Evolutionary conservation across 2,329 filamentous ascomycete species (phyloP).

Genomic region (Tothia fuscella): DNA sequence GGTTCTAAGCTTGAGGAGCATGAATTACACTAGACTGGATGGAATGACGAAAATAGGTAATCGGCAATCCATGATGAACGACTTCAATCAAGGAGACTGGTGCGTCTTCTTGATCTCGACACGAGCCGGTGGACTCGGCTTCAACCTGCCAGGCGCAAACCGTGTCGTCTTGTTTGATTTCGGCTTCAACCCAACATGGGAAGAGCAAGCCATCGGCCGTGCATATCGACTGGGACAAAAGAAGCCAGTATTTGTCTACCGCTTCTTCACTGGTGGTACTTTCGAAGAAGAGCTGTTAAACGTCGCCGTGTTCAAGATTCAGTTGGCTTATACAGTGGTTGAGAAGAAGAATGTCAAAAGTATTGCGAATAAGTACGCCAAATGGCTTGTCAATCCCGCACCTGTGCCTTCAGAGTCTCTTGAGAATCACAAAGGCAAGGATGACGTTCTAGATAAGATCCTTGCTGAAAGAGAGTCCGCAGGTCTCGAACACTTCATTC

Average conservation of each 20-base stretch:
- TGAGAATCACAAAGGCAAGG: neutral
- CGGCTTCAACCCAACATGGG: conserved; percentile 65
- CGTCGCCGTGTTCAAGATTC: conserved; percentile 67
- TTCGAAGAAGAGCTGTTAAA: conserved; percentile 67
- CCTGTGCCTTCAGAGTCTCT: neutral
- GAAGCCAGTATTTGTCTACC: conserved; percentile 76
- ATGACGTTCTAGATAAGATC: conserved; percentile 3
- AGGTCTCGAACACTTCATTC: neutral
- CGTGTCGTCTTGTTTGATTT: conserved; percentile 81
- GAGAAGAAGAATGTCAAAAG: conserved; percentile 55
- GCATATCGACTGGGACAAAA: conserved; percentile 76
- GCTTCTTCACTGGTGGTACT: conserved; percentile 64
- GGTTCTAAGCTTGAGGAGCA: conserved; percentile 39
- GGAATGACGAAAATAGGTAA: conserved; percentile 45
- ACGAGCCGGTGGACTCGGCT: conserved; percentile 64
- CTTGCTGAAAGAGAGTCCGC: neutral
- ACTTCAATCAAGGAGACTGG: conserved; percentile 48
- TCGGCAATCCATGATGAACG: conserved; percentile 53
- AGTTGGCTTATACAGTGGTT: conserved; percentile 67
- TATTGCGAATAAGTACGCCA: neutral
- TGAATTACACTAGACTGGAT: conserved; percentile 50
- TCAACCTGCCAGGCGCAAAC: conserved; percentile 77
- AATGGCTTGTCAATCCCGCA: conserved; percentile 1
- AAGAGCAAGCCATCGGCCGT: conserved; percentile 78
- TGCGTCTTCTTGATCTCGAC: conserved; percentile 72